A percentile compares a stretch with the other conserved stretches of the same genome.
Conservation (phyloP, 2,329 filamentous ascomycete species). For the Pseudomassariella vexata region DNA sequence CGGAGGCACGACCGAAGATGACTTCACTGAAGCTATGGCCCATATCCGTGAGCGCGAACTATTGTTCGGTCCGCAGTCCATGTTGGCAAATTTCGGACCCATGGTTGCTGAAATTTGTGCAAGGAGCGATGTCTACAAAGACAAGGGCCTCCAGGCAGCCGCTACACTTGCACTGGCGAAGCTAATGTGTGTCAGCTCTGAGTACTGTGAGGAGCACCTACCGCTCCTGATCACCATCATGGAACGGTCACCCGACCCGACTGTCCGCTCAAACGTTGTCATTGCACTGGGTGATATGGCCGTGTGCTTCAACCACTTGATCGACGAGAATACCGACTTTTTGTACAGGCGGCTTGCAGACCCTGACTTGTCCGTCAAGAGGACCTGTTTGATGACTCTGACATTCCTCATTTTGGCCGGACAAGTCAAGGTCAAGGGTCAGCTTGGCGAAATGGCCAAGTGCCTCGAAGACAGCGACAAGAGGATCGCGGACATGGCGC, state of each 20-base stretch:
- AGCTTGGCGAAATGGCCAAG: constrained; percentile 98
- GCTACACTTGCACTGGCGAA: constrained; percentile 94
- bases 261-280: constrained; percentile 90
- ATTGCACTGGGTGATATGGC: constrained; percentile 98
- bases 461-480: constrained; percentile 96
- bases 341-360: constrained; percentile 91
- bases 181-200: constrained; percentile 95
- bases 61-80: constrained; percentile 70
- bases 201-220: constrained; percentile 92
- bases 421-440: constrained; percentile 98
- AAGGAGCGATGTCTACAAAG: constrained; percentile 87
- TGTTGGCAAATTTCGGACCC: constrained; percentile 86
- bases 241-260: constrained; percentile 87
- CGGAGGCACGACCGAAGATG: constrained; percentile 90
- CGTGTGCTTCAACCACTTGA: constrained; percentile 98
- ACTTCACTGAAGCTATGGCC: constrained; percentile 82
- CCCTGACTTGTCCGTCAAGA: constrained; percentile 81
- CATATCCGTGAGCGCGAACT: constrained; percentile 82
- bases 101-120: constrained; percentile 90
- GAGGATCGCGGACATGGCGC: constrained; percentile 83
- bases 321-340: constrained; percentile 99
- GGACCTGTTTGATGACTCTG: constrained; percentile 96
- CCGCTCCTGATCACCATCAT: constrained; percentile 96
- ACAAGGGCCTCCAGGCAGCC: constrained; percentile 84
- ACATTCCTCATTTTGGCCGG: constrained; percentile 96